Evolutionary conservation across 495 filamentous ascomycete species (phyloP), one percentile per base, ranked within the genome.

Genomic region (Neurospora sp.): DNA sequence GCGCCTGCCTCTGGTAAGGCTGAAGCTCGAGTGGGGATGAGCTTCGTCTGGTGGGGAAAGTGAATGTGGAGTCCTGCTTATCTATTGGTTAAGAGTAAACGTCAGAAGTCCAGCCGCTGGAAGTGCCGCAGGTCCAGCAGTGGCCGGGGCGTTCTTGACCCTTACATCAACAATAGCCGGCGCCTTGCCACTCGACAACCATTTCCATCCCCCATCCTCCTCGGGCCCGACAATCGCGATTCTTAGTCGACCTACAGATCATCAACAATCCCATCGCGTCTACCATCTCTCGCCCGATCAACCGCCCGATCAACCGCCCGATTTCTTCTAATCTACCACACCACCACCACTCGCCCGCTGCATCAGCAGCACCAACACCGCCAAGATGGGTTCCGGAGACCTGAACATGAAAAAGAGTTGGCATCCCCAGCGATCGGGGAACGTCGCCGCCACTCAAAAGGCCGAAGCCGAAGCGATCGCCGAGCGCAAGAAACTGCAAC

Each of bases 331-430:
- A 35, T 7, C 14, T 31, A 65, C 53, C 12, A 22, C 22, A 31
- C 8, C 10, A 71, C 45, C 10, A 20, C 31, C 44, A 9, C 12
- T 35, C 44, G 38, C 27, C n/a, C 59, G 40, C 40, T 70, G 72
- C 75, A 37, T 68, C 73, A 74, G 69, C 72, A 72, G 75, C 44
- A 70, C 68, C 71, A 72, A 78, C 74, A 73, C 79, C 77, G 75
- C 77, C 84, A 92, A 87, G 71, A 95, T 95, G 92, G 90, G 92
- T 84, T 78, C 79, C 70, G 91, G 92, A 76, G 93, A 97, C 85
- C 84, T 97, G 79, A 97, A 97, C 76, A 84, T 97, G 76, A 99
- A 99, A 84, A 99, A 99, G 87, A 95, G 92, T 85, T 99, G 94
- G 92, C 95, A 99, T 79, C 78, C 77, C 78, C 78, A 80, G 69